Base-by-base conservation (phyloP, 106 monocot species). In the Narthecium ossifragum region DNA sequence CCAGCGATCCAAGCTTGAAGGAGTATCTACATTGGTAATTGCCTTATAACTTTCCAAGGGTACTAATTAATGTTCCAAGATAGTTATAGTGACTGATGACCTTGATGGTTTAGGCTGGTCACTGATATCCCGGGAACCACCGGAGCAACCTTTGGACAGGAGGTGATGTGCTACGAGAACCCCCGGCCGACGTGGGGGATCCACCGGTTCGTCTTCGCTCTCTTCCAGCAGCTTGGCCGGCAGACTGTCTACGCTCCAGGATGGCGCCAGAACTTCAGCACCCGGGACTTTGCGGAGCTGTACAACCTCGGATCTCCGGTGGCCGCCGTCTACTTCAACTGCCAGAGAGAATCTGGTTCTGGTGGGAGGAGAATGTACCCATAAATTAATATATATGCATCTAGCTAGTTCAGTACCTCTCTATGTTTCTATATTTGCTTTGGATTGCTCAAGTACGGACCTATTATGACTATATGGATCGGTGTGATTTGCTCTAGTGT, bases 81-180 rank as follows among this genome's bases (percentile, higher is more conserved):
- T 32, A 36, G 34, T 23, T 37, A 30, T 15, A 64, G 23, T 52
- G 34, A 49, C 17, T 34, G 10, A 37, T 26, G 25, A 18, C 33
- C 10, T 34, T 33, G 5, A 61, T 38, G 18, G 0, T 76, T 51
- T 68, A 89, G 89, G 93, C 66, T 94, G 80, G 85, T 89, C 22
- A 83, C 83, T 24, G 89, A 94, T 46, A 94, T 94, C 46, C 93
- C 93, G 0, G 89, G 79, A 27, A 85, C 82, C 38, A 89, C 82
- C 23, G 75, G 69, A 34, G 63, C 77, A 50, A 57, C 37, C 6
- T 83, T 59, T 61, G 93, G 88, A 8, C 66, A 78, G 6, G 92
- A 88, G 69, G 27, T 85, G 1, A 43, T 82, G 64, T 74, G 73
- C 76, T 93, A 93, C 41, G 92, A 93, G 66, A 79, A 66, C 69